A percentile compares a stretch with the other conserved stretches of the same genome.
Conservation (phyloP, 768 basidiomycete genomes). For the Filobasidium wieringae region DNA sequence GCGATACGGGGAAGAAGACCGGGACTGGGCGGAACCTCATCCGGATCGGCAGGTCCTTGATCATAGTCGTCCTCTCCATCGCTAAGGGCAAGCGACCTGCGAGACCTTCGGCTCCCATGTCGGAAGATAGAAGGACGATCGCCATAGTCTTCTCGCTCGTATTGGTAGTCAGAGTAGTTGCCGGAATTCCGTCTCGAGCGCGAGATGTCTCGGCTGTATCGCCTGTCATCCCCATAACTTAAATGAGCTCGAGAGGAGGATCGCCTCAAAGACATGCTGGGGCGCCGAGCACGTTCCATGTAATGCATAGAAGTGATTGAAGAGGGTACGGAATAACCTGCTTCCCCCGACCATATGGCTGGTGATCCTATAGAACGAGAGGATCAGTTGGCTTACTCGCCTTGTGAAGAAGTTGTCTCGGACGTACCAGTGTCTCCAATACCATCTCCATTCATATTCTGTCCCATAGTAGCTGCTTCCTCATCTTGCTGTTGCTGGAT, state of each 20-base stretch:
- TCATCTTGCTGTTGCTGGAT: slow-evolving; percentile 37
- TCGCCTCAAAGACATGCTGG: slow-evolving; percentile 12
- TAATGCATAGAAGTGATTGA: slow-evolving; percentile 24
- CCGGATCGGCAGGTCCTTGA: slow-evolving; percentile 26
- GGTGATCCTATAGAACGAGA: background rate
- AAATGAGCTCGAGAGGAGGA: slow-evolving; percentile 1
- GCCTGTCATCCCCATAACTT: slow-evolving; percentile 2
- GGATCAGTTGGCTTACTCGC: background rate
- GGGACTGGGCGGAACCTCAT: slow-evolving; percentile 19
- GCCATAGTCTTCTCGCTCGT: background rate
- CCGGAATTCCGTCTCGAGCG: slow-evolving; percentile 7
- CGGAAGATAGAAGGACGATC: slow-evolving; percentile 1
- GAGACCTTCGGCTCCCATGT: background rate
- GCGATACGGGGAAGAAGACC: slow-evolving; percentile 18
- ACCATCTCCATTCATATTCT: slow-evolving; percentile 4
- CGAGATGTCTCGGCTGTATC: background rate
- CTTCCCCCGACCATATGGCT: slow-evolving; percentile 20
- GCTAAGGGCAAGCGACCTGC: slow-evolving; percentile 7
- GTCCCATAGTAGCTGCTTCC: slow-evolving; percentile 1
- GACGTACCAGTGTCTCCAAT: slow-evolving; percentile 5
- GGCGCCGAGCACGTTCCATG: slow-evolving; percentile 14
- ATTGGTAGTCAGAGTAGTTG: background rate
- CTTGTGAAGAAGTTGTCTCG: no score
- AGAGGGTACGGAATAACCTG: slow-evolving; percentile 18
- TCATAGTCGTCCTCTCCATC: slow-evolving; percentile 26